Evolutionary conservation across 306 rosid genomes (phyloP).

Genomic region (Cicer bijugum): DNA sequence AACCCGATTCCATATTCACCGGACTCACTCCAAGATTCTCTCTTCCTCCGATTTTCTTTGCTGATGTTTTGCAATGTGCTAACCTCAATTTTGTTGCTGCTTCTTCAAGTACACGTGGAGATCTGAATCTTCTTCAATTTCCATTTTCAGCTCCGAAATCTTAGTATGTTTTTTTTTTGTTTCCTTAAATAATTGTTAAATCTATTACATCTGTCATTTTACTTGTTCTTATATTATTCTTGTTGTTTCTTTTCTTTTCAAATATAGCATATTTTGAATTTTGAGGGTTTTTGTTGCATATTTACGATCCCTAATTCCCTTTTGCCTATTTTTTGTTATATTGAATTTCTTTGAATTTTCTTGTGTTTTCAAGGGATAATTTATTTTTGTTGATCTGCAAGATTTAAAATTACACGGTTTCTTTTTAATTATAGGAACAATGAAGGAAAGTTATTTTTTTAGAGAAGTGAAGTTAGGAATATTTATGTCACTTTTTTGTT

Average conservation of each 20-base stretch:
- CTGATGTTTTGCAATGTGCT: conserved; percentile 51
- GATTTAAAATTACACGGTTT: neutral
- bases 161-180: conserved; percentile 52
- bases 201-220: neutral
- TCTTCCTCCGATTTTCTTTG: conserved; percentile 45
- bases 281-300: conserved; percentile 24
- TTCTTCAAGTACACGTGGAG: conserved; percentile 32
- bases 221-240: neutral
- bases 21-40: conserved; percentile 42
- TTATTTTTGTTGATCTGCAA: conserved; percentile 2
- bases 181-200: neutral
- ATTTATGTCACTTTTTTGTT: neutral
- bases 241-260: neutral
- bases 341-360: conserved; percentile 11
- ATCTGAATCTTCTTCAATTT: conserved; percentile 62
- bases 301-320: conserved; percentile 36
- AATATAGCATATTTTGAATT: neutral
- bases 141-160: conserved; percentile 51
- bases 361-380: neutral
- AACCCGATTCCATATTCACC: conserved; percentile 33
- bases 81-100: conserved; percentile 45
- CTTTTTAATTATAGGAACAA: neutral
- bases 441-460: neutral
- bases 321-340: neutral
- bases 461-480: neutral